Conservation (phyloP, 352 stramenopile species). For the Elongisporangium prolatum region DNA sequence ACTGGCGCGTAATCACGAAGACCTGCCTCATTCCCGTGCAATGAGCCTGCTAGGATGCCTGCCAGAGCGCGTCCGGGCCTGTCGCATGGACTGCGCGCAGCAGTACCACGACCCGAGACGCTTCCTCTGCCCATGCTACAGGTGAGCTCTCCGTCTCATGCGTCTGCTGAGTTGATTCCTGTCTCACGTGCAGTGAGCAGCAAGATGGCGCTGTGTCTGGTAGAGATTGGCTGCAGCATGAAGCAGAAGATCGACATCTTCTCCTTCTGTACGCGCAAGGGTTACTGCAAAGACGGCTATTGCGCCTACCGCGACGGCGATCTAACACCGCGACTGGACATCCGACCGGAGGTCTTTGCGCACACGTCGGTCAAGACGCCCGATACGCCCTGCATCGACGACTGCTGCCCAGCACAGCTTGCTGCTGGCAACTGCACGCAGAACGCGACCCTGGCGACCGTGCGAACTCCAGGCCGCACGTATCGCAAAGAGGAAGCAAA, state of each 20-base stretch:
- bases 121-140: slow-evolving; percentile 72
- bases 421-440: slow-evolving; percentile 32
- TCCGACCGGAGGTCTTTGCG: slow-evolving; percentile 53
- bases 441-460: slow-evolving; percentile 34
- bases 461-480: slow-evolving; percentile 32
- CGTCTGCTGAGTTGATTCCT: slow-evolving; percentile 5
- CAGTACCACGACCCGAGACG: slow-evolving; percentile 55
- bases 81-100: slow-evolving; percentile 37
- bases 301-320: slow-evolving; percentile 59
- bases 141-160: slow-evolving; percentile 16
- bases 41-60: slow-evolving; percentile 29
- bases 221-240: slow-evolving; percentile 58
- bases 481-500: slow-evolving; percentile 56
- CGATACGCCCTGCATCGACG: slow-evolving; percentile 56
- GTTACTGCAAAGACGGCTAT: slow-evolving; percentile 81
- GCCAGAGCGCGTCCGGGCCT: slow-evolving; percentile 36
- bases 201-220: slow-evolving; percentile 60
- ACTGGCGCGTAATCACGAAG: neutral
- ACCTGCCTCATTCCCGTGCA: neutral
- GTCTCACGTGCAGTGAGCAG: slow-evolving; percentile 13
- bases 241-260: slow-evolving; percentile 61
- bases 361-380: slow-evolving; percentile 47
- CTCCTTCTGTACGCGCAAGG: slow-evolving; percentile 61
- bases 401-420: slow-evolving; percentile 31
- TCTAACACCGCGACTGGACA: slow-evolving; percentile 46